A percentile compares a stretch with the other conserved stretches of the same genome.
These are phyloP conservation scores for Cadophora luteo-olivacea DNA, from an alignment of 2,329 filamentous ascomycete genomes.

Conservation along the genomic window DNA sequence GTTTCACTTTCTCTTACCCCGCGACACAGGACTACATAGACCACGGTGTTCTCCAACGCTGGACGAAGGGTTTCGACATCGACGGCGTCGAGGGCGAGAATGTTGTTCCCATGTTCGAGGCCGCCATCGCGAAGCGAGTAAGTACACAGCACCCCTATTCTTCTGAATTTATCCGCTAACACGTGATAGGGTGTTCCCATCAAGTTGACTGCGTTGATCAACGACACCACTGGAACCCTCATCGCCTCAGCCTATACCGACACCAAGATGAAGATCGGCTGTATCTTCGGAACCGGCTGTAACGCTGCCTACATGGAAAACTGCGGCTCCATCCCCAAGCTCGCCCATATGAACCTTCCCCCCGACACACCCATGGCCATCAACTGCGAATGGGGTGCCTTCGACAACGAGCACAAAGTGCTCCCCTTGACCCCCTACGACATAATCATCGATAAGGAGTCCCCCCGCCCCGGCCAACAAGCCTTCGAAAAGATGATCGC, in stretches of 20 bases:
- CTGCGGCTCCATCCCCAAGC: slow-evolving; percentile 88
- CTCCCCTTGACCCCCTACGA: slow-evolving; percentile 88
- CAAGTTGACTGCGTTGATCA: slow-evolving; percentile 91
- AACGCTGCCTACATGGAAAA: slow-evolving; percentile 99
- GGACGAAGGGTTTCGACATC: slow-evolving; percentile 98
- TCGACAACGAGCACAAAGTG: slow-evolving; percentile 91
- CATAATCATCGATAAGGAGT: slow-evolving; percentile 85
- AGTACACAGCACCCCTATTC: slow-evolving; percentile 32
- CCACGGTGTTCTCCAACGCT: slow-evolving; percentile 88
- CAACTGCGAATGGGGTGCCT: slow-evolving; percentile 97
- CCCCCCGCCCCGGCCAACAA: slow-evolving; percentile 91
- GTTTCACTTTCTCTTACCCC: slow-evolving; percentile 96
- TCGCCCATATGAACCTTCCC: slow-evolving; percentile 88
- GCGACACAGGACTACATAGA: slow-evolving; percentile 94
- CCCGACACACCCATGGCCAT: slow-evolving; percentile 88
- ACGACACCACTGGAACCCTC: slow-evolving; percentile 96
- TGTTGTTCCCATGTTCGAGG: slow-evolving; percentile 87
- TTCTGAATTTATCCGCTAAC: slow-evolving; percentile 27
- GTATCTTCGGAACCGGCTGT: slow-evolving; percentile 98
- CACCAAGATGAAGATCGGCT: slow-evolving; percentile 88
- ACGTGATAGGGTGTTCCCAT: slow-evolving; percentile 79
- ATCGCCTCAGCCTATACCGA: slow-evolving; percentile 99
- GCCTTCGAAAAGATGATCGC: slow-evolving; percentile 98
- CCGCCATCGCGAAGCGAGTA: slow-evolving; percentile 74
- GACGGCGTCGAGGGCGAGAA: slow-evolving; percentile 89